phyloP scores from a whole-genome alignment of 345 rosid species.

The Geranium brycei region DNA sequence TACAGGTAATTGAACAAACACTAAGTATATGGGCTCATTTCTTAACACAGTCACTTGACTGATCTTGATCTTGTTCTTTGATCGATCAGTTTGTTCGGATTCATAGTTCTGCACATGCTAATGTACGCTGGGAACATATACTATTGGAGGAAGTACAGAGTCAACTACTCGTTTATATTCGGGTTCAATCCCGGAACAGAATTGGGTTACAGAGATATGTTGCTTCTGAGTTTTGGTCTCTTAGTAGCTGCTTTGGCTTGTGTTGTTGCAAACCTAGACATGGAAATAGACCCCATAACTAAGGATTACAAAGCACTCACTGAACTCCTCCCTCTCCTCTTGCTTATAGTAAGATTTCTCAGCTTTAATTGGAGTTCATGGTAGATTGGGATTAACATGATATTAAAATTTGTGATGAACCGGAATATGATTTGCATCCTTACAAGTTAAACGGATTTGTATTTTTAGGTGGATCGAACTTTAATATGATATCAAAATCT shows the following conservation, averaged over 20 bases:
- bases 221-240: conserved; percentile 38
- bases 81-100: conserved; percentile 52
- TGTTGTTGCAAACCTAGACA: conserved; percentile 54
- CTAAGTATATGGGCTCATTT: too few species aligned
- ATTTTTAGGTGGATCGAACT: too few species aligned
- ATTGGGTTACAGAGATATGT: conserved; percentile 53
- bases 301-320: conserved; percentile 38
- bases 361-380: too few species aligned
- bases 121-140: conserved; percentile 50
- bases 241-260: conserved; percentile 40
- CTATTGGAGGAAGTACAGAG: conserved; percentile 57
- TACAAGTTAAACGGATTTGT: too few species aligned
- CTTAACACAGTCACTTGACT: neutral
- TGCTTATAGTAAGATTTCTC: conserved; percentile 33
- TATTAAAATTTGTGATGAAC: too few species aligned
- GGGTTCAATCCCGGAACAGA: conserved; percentile 66
- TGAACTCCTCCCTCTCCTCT: conserved; percentile 52
- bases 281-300: conserved; percentile 75
- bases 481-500: too few species aligned
- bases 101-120: conserved; percentile 54
- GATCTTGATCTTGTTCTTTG: too few species aligned
- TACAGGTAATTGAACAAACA: conserved; percentile 38
- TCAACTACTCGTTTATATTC: conserved; percentile 63
- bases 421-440: too few species aligned
- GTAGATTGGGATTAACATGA: too few species aligned